Conservation (phyloP, 768 basidiomycete species). For the Collybiopsis confluens region DNA sequence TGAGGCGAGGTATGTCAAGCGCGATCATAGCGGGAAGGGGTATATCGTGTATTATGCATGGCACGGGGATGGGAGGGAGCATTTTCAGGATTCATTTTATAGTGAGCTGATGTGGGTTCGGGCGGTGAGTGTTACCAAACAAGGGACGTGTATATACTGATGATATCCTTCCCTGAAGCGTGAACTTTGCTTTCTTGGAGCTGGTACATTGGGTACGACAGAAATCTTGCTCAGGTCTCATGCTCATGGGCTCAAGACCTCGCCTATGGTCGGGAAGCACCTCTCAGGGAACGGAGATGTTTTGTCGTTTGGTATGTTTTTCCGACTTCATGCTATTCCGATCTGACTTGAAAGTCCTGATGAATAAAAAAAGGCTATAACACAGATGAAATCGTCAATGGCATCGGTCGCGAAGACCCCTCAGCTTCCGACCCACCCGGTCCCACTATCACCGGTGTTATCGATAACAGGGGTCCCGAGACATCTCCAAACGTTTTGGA, state of each 20-base stretch:
- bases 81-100: conserved; percentile 15
- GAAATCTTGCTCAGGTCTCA: conserved; percentile 17
- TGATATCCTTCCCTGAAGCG: conserved; percentile 1
- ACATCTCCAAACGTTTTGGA: conserved; percentile 15
- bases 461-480: conserved; percentile 13
- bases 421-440: conserved; percentile 9
- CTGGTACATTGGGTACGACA: conserved; percentile 16
- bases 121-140: conserved; percentile 7
- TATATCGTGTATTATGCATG: conserved; percentile 16
- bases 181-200: conserved; percentile 15
- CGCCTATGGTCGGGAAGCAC: conserved; percentile 12
- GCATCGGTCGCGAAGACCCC: conserved; percentile 12
- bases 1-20: conserved; percentile 15
- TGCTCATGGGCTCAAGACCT: conserved; percentile 11
- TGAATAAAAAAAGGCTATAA: conserved; percentile 13
- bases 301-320: conserved; percentile 14
- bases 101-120: conserved; percentile 15
- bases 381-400: conserved; percentile 15
- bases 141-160: neutral
- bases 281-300: conserved; percentile 17
- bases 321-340: neutral
- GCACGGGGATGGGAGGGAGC: conserved; percentile 12
- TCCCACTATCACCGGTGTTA: conserved; percentile 17
- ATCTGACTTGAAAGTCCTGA: neutral
- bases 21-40: conserved; percentile 9